phyloP scores from a whole-genome alignment of 2,329 filamentous ascomycete genomes.

The Botryotinia calthae region DNA sequence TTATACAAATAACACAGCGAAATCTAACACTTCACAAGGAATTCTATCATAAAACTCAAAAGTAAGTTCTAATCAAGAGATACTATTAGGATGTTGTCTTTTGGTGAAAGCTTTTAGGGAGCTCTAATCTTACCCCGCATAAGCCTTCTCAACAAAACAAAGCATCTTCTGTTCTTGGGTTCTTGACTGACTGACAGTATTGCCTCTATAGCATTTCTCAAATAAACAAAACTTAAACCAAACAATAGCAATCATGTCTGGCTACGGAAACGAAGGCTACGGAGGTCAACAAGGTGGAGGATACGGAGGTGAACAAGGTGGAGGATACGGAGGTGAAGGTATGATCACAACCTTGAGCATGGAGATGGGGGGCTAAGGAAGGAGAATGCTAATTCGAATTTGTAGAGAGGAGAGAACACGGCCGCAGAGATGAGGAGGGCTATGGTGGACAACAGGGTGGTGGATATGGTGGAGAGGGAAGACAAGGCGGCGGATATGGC shows the following conservation, averaged over 20 bases:
- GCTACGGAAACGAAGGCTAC: constrained; percentile 23
- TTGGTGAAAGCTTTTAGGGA: not conserved
- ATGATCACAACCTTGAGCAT: not conserved
- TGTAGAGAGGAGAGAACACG: constrained; percentile 3
- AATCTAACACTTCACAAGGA: not conserved
- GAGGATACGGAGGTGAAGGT: constrained; percentile 17
- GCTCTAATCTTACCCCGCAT: constrained; percentile 1
- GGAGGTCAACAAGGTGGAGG: constrained; percentile 15
- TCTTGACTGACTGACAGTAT: not conserved
- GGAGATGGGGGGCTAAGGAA: not conserved
- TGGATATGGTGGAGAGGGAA: constrained; percentile 20
- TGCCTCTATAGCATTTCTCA: not conserved
- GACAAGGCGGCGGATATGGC: constrained; percentile 24
- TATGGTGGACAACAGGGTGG: constrained; percentile 21
- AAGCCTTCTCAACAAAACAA: constrained; percentile 5
- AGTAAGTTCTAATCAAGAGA: not conserved
- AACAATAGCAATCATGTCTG: constrained; percentile 21
- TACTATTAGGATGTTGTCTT: not conserved
- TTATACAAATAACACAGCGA: not conserved
- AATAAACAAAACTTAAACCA: not conserved
- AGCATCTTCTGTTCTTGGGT: not conserved
- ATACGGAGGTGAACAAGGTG: constrained; percentile 18
- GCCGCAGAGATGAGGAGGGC: not conserved
- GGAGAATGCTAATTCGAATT: not conserved
- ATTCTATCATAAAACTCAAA: not conserved